Percentiles rank a stretch among this genome's conserved stretches.
phyloP scores from a whole-genome alignment of 1,284 basidiomycete genomes.

The Ustilago xerochloae region DNA sequence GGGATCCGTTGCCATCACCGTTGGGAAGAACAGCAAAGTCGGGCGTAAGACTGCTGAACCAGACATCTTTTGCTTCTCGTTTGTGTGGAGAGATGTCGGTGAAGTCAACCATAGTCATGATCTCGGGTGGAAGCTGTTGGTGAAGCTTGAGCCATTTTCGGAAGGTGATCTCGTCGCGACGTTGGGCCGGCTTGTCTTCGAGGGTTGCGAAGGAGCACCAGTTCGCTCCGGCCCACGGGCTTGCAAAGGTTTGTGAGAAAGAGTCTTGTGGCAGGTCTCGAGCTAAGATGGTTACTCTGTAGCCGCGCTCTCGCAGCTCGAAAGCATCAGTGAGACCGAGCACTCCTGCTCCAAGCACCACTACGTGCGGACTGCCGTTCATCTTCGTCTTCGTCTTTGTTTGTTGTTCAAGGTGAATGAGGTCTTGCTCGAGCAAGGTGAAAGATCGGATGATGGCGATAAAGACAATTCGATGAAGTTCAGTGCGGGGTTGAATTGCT shows the following conservation, averaged over 20 bases:
- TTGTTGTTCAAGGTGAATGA: neutral
- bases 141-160: slow-evolving; percentile 41
- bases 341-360: slow-evolving; percentile 66
- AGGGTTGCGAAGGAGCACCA: slow-evolving; percentile 75
- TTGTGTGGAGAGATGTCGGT: slow-evolving; percentile 34
- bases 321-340: slow-evolving; percentile 71
- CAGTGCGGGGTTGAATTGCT: neutral
- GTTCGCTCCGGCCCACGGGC: slow-evolving; percentile 79
- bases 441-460: neutral
- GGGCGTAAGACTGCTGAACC: slow-evolving; percentile 47
- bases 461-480: neutral
- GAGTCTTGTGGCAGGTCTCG: slow-evolving; percentile 77
- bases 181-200: slow-evolving; percentile 32
- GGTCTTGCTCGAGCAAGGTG: neutral
- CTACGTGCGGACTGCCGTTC: slow-evolving; percentile 15
- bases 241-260: slow-evolving; percentile 75
- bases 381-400: neutral
- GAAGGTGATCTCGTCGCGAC: slow-evolving; percentile 50
- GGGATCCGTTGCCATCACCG: slow-evolving; percentile 17
- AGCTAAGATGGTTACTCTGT: slow-evolving; percentile 75
- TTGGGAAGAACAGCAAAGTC: slow-evolving; percentile 29
- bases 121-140: slow-evolving; percentile 37
- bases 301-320: slow-evolving; percentile 69
- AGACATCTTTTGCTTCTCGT: slow-evolving; percentile 34
- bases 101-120: slow-evolving; percentile 52